Evolutionary conservation across 441 rosid species (phyloP), one percentile per base, ranked within the genome.

Genomic region (Kokia cookei): DNA sequence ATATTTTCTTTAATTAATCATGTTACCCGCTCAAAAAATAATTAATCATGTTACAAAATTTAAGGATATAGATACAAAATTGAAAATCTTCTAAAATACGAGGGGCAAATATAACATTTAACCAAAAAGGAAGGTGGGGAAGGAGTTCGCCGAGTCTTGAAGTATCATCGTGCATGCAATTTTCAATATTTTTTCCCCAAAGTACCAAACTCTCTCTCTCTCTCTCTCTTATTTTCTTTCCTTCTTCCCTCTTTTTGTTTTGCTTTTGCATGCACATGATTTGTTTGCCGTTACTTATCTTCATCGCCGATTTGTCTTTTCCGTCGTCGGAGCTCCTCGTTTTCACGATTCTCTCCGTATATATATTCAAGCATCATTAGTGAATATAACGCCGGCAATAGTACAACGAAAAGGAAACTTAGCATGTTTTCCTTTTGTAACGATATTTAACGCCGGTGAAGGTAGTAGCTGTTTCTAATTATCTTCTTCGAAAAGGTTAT

Each of bases 81-180:
- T 32, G 37, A 32, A 32, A 32, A 32, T 32, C 6, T 32, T 32
- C 6, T 32, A 32, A 32, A 32, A 32, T 5, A 14, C 5, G 51
- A 11, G 81, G 82, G 63, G 4, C 37, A 32, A 5, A 32, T 32
- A 4, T 32, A 32, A 32, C 37, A 32, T 32, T 32, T 32, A 32
- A 32, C 37, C 37, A 32, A 32, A 32, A 32, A 32, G 1, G 37
- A 32, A 4, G 51, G 15, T 7, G 15, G 15, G 51, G 15, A 12
- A 14, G 51, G 85, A 82, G 86, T 65, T 88, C 80, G 91, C 94
- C 79, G 89, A 83, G 93, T 79, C 97, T 88, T 87, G 87, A 91
- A 91, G 97, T 76, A 86, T 88, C 94, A 88, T 88, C 92, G 90
- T 86, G 92, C 92, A 82, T 86, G 94, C 90, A 84, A 32, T 78